Evolutionary conservation across 2,329 filamentous ascomycete species (phyloP).

Genomic region (Bipolaris zeicola): DNA sequence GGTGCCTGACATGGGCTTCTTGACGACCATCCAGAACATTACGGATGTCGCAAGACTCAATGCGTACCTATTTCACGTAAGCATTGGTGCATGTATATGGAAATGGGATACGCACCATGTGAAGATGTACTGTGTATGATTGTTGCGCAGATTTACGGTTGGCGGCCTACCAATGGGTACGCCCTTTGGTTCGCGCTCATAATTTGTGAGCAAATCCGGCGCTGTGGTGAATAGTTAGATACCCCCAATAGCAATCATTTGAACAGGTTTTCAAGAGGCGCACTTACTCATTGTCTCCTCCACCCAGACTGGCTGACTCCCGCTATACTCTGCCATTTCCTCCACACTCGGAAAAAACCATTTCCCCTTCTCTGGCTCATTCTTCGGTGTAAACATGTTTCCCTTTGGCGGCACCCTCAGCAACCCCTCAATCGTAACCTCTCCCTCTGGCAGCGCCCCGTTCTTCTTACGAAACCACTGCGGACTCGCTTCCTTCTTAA

Average conservation of each 20-base stretch:
- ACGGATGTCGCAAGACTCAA: conserved; percentile 82
- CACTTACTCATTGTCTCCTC: conserved; percentile 88
- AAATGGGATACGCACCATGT: conserved; percentile 73
- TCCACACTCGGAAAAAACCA: conserved; percentile 95
- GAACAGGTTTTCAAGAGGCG: background rate
- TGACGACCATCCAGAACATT: conserved; percentile 96
- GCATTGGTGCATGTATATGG: conserved; percentile 1
- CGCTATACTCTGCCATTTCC: conserved; percentile 84
- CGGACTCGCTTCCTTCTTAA: conserved; percentile 72
- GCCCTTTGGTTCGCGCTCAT: conserved; percentile 77
- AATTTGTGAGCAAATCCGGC: conserved; percentile 76
- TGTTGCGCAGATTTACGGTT: conserved; percentile 93
- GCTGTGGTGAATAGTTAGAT: conserved; percentile 57
- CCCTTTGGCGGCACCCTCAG: conserved; percentile 92
- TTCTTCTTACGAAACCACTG: conserved; percentile 62
- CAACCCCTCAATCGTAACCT: conserved; percentile 81
- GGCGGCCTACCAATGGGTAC: conserved; percentile 87
- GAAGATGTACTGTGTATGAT: conserved; percentile 97
- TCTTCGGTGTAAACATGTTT: conserved; percentile 96
- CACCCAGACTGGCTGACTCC: conserved; percentile 89
- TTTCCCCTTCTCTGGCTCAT: conserved; percentile 78
- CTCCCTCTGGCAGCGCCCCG: conserved; percentile 69
- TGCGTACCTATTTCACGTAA: conserved; percentile 71
- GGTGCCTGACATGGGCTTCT: conserved; percentile 78
- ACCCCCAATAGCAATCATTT: conserved; percentile 17